Conservation (phyloP, 129 eudicot species). For the Lonicera japonica region DNA sequence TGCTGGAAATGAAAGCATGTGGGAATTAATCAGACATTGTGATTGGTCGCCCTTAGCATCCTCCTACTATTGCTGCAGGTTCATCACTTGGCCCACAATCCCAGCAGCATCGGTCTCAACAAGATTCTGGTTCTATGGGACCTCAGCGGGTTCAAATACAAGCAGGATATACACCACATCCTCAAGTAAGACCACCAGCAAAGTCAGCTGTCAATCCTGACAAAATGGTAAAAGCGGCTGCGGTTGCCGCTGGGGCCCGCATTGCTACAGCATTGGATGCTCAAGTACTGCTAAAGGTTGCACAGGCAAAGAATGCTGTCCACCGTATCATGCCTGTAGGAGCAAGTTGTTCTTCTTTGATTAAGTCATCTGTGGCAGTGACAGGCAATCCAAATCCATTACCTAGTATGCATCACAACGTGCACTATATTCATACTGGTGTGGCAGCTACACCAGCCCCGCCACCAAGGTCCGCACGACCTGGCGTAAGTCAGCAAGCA, state of each 20-base stretch:
- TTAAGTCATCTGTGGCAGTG: too few species aligned
- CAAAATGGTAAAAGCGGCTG: constrained; percentile 69
- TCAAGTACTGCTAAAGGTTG: constrained; percentile 46
- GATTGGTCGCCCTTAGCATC: constrained; percentile 15
- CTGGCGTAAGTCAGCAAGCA: constrained; percentile 28
- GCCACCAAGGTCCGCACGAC: constrained; percentile 26
- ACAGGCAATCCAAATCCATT: too few species aligned
- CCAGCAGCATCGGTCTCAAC: neutral
- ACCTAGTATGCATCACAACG: constrained; percentile 36
- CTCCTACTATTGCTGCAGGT: constrained; percentile 15
- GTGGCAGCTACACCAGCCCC: constrained; percentile 22
- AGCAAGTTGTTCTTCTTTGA: constrained; percentile 3
- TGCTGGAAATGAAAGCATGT: constrained; percentile 1
- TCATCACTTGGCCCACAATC: constrained; percentile 20
- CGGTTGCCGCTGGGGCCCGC: constrained; percentile 95
- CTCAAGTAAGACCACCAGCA: constrained; percentile 28
- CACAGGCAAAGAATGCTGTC: constrained; percentile 55
- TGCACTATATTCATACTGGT: constrained; percentile 62
- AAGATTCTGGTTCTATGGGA: constrained; percentile 17
- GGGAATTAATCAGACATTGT: constrained; percentile 15
- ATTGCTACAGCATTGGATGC: constrained; percentile 63
- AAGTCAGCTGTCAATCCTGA: constrained; percentile 32
- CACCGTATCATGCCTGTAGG: constrained; percentile 52
- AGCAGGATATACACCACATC: constrained; percentile 24
- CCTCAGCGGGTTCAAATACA: constrained; percentile 11